Evolutionary conservation across 2,329 filamentous ascomycete species (phyloP).

Genomic region (Fusarium protoensiforme): DNA sequence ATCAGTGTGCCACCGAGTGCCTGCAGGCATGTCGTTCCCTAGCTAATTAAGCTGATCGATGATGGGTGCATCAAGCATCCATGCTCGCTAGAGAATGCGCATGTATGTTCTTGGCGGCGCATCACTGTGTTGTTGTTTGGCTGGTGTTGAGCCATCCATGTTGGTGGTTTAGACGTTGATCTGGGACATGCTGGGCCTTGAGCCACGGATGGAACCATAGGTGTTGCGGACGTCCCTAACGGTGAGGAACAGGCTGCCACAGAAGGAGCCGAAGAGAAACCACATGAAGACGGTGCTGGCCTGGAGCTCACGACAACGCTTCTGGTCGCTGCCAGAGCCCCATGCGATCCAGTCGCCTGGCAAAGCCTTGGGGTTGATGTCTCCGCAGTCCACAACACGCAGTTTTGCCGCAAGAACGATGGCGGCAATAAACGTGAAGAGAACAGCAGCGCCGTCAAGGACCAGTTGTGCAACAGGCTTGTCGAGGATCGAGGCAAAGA

Average conservation of each 20-base stretch:
- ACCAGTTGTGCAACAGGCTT: constrained; percentile 64
- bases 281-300: constrained; percentile 81
- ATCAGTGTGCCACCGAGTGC: not conserved
- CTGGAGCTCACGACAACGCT: constrained; percentile 80
- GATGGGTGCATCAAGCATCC: not conserved
- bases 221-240: constrained; percentile 63
- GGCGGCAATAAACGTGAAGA: constrained; percentile 78
- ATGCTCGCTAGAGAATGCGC: not conserved
- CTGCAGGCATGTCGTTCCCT: not conserved
- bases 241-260: constrained; percentile 66
- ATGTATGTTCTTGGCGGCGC: not conserved
- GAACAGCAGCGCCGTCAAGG: constrained; percentile 67
- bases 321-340: constrained; percentile 67
- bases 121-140: not conserved
- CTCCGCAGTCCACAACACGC: constrained; percentile 74
- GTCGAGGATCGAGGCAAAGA: constrained; percentile 63
- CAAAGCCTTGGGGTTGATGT: constrained; percentile 51
- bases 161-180: constrained; percentile 57
- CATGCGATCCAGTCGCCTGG: constrained; percentile 68
- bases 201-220: constrained; percentile 54
- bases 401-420: constrained; percentile 79
- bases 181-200: constrained; percentile 67
- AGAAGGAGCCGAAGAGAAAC: constrained; percentile 77
- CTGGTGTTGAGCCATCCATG: not conserved
- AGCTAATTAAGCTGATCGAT: not conserved